Conservation (phyloP, 2,329 filamentous ascomycete species). For the Scedosporium dehoogii region DNA sequence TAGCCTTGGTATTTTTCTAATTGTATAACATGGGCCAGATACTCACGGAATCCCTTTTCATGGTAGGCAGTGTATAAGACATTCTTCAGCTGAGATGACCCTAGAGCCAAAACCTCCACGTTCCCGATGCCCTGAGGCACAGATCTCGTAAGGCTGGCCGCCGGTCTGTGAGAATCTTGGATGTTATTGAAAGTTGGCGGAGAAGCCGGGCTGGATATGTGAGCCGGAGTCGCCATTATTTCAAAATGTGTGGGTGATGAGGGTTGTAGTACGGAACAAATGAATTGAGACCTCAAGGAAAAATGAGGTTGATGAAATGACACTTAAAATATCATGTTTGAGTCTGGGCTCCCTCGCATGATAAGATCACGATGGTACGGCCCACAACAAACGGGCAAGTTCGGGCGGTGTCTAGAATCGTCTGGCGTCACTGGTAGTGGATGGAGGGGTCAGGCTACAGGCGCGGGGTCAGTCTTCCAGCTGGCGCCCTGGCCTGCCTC, state of each 20-base stretch:
- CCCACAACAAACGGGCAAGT: background rate
- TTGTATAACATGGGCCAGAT: background rate
- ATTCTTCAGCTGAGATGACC: conserved; percentile 3
- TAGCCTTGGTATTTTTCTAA: background rate
- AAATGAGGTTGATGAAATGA: background rate
- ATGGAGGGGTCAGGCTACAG: background rate
- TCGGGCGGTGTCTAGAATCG: background rate
- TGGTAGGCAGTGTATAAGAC: conserved; percentile 4
- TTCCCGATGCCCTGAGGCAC: conserved; percentile 5
- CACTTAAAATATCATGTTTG: background rate
- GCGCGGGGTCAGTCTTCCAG: too few species aligned
- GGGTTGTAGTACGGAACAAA: background rate
- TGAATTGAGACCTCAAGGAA: background rate
- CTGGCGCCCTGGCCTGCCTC: too few species aligned
- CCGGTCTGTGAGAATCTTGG: conserved; percentile 4
- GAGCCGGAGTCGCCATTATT: background rate
- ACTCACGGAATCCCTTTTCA: conserved; percentile 4
- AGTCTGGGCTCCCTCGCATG: background rate
- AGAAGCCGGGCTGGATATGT: background rate
- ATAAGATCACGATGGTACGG: background rate
- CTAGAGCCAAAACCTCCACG: background rate
- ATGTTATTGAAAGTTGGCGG: conserved; percentile 1
- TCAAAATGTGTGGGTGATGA: background rate
- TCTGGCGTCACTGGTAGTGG: background rate
- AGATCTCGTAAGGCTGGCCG: conserved; percentile 3